phyloP scores from a whole-genome alignment of 805 yeast species.

The Lipomyces starkeyi region DNA sequence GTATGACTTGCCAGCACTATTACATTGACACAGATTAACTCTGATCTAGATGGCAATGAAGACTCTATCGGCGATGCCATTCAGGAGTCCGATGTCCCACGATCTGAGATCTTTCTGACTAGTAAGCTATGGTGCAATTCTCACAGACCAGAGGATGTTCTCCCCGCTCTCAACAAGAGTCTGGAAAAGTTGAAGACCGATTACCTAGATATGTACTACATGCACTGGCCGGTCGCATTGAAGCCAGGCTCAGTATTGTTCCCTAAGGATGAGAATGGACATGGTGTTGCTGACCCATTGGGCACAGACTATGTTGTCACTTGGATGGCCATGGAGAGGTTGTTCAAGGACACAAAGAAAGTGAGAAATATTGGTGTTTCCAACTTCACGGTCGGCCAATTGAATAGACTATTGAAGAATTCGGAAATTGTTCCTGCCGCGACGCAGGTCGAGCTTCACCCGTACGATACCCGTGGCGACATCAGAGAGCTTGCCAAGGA shows the following conservation, averaged over 20 bases:
- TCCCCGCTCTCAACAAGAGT: constrained; percentile 61
- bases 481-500: constrained; percentile 58
- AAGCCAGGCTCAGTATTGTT: constrained; percentile 42
- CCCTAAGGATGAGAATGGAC: constrained; percentile 52
- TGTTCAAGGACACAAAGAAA: constrained; percentile 57
- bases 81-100: constrained; percentile 17
- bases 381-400: constrained; percentile 63
- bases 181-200: constrained; percentile 68
- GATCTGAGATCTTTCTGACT: constrained; percentile 17
- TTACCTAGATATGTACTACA: constrained; percentile 75
- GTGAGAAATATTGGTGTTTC: constrained; percentile 77
- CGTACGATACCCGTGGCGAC: constrained; percentile 67
- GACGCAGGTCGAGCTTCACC: constrained; percentile 80
- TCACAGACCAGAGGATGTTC: constrained; percentile 49
- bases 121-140: constrained; percentile 46
- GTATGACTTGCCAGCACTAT: background rate
- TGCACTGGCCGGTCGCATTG: constrained; percentile 80
- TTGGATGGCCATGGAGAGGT: constrained; percentile 67
- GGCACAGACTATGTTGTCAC: constrained; percentile 55
- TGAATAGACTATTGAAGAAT: constrained; percentile 57
- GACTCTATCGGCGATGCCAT: constrained; percentile 59
- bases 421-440: constrained; percentile 66
- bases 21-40: background rate
- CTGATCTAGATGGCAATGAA: constrained; percentile 48
- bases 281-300: constrained; percentile 45